Percentiles rank a stretch among this genome's conserved stretches.
phyloP scores from a whole-genome alignment of 2,329 filamentous ascomycete genomes.

The Xylariales sp. region DNA sequence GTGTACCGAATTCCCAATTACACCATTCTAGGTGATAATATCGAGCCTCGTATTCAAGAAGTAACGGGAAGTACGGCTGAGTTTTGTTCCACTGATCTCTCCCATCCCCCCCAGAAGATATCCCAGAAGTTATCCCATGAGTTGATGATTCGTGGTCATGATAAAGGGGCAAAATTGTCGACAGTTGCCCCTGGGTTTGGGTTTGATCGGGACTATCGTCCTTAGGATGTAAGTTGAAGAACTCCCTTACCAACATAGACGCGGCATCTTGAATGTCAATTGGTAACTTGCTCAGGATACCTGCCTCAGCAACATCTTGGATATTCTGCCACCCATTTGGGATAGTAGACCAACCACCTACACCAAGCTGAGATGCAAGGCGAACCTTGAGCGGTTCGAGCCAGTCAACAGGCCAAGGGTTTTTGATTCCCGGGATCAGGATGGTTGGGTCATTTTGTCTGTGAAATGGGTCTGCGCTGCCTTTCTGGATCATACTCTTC shows the following conservation, averaged over 20 bases:
- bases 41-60: conserved; percentile 1
- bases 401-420: neutral
- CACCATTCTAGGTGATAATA: neutral
- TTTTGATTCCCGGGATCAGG: neutral
- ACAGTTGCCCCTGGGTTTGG: neutral
- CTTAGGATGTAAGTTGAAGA: neutral
- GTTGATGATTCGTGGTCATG: neutral
- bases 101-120: too few species aligned
- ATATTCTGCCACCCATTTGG: neutral
- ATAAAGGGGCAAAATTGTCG: neutral
- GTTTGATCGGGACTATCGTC: neutral
- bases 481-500: too few species aligned
- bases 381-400: neutral
- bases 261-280: neutral
- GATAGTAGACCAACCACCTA: neutral
- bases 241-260: neutral
- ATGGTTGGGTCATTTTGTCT: conserved; percentile 4
- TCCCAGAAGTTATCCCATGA: too few species aligned
- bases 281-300: neutral
- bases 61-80: conserved; percentile 3
- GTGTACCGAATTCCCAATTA: neutral
- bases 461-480: neutral
- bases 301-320: too few species aligned
- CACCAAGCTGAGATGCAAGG: neutral
- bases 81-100: neutral